Base-by-base conservation (phyloP, 106 monocot species). In the Acorus calamus region DNA sequence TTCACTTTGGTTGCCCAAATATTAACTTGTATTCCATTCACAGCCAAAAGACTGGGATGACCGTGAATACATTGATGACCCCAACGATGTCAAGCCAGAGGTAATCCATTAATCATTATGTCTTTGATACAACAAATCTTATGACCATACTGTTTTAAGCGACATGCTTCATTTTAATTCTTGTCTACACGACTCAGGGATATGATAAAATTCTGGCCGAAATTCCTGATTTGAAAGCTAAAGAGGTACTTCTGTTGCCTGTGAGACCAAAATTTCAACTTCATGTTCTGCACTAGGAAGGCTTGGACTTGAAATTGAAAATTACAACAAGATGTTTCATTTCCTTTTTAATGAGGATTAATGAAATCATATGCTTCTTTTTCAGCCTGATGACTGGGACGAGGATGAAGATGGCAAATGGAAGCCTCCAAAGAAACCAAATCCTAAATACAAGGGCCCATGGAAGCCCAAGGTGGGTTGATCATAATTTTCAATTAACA, bases 1-100 rank as follows among this genome's bases (percentile, higher is more conserved):
- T 28, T 28, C 28, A 28, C 28, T 28, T 28, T 28, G 28, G 28
- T 28, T 28, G 28, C 28, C 28, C 28, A 28, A 28, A 28, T 28
- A 28, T 28, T 28, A 28, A 28, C 28, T 69, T 42, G 9, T 45
- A 70, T 51, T 53, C 66, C 69, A 49, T 42, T 57, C 71, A 62
- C 77, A 96, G 96, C 96, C 96, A 8, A 84, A 76, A 70, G 87
- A 87, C 54, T 96, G 91, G 96, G 96, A 96, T 49, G 91, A 87
- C 4, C 76, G 70, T 61, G 91, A 96, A 59, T 96, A 85, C 54
- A 96, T 96, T 71, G 78, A 91, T 50, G 87, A 96, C 77, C 96
- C 87, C 61, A 49, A 87, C 78, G 78, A 74, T 77, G 67, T 83
- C 59, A 96, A 96, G 69, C 96, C 96, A 61, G 87, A 96, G 96